Percentiles rank a stretch among this genome's conserved stretches.
These are phyloP conservation scores for Trichoderma arundinaceum DNA, from an alignment of 2,329 filamentous ascomycete species.

Conservation along the genomic window DNA sequence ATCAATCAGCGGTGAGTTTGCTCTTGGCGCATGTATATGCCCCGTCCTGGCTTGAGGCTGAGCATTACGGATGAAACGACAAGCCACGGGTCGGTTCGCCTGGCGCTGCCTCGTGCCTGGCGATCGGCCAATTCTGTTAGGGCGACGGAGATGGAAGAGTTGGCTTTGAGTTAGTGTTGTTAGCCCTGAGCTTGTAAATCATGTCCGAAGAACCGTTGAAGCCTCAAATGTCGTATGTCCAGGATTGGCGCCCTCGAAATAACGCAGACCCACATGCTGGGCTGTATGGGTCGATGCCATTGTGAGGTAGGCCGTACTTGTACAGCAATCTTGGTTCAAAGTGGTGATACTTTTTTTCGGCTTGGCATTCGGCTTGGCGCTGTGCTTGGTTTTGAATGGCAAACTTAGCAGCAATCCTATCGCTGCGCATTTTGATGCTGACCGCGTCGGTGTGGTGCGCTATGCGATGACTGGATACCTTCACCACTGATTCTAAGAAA, in stretches of 20 bases:
- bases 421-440: background rate
- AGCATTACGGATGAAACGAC: background rate
- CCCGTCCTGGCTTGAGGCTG: constrained; percentile 19
- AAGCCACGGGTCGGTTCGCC: background rate
- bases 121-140: constrained; percentile 13
- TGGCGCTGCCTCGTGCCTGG: constrained; percentile 12
- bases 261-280: background rate
- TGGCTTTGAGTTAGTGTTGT: constrained; percentile 6
- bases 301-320: background rate
- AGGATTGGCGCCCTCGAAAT: background rate
- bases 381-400: background rate
- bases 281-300: background rate
- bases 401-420: background rate
- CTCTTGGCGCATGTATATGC: background rate
- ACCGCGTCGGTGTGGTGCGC: background rate
- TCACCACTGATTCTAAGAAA: background rate
- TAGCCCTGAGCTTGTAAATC: background rate
- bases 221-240: background rate
- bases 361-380: background rate
- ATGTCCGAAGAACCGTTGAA: background rate
- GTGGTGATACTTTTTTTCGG: background rate
- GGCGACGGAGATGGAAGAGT: background rate
- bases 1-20: constrained; percentile 19
- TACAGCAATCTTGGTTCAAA: too few species aligned
- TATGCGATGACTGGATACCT: background rate